A percentile compares a stretch with the other conserved stretches of the same genome.
Conservation (phyloP, 208 protist genomes). For the Wallacemonas rigidus region DNA sequence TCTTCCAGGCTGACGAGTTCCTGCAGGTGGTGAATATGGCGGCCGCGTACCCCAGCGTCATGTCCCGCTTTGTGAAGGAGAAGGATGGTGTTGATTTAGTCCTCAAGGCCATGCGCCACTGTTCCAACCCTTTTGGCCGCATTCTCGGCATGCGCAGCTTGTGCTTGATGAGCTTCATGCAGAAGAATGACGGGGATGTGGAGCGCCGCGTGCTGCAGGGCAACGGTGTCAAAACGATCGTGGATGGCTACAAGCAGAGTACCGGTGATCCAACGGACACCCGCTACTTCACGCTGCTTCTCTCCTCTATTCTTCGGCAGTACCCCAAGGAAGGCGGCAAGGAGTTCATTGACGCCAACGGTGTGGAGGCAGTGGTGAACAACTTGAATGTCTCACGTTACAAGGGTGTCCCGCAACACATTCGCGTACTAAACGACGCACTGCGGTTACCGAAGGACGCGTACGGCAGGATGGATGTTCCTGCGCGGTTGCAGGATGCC, state of each 20-base stretch:
- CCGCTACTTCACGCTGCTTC: conserved; percentile 76
- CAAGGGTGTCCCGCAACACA: conserved; percentile 90
- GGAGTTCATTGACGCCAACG: conserved; percentile 78
- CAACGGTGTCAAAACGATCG: conserved; percentile 68
- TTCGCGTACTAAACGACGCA: conserved; percentile 80
- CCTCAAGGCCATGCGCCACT: conserved; percentile 69
- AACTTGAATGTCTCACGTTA: conserved; percentile 85
- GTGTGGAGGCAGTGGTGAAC: conserved; percentile 75
- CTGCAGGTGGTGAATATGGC: conserved; percentile 85
- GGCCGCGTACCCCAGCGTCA: conserved; percentile 65
- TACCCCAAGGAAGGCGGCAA: conserved; percentile 77
- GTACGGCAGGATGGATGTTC: conserved; percentile 34
- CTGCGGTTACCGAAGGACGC: conserved; percentile 59
- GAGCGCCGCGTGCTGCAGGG: conserved; percentile 74
- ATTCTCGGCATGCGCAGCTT: conserved; percentile 78
- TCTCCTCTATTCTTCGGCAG: conserved; percentile 87
- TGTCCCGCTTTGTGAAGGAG: conserved; percentile 73
- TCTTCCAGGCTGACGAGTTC: conserved; percentile 87
- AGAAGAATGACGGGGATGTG: conserved; percentile 76
- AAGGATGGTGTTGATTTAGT: conserved; percentile 77
- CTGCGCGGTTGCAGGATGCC: conserved; percentile 66
- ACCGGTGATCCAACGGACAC: conserved; percentile 88
- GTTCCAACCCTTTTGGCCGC: conserved; percentile 67
- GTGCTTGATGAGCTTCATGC: conserved; percentile 83
- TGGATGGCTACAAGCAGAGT: conserved; percentile 82